Evolutionary conservation across 139 green algal genomes (phyloP), one percentile per base, ranked within the genome.

Genomic region (Closterium sp.): DNA sequence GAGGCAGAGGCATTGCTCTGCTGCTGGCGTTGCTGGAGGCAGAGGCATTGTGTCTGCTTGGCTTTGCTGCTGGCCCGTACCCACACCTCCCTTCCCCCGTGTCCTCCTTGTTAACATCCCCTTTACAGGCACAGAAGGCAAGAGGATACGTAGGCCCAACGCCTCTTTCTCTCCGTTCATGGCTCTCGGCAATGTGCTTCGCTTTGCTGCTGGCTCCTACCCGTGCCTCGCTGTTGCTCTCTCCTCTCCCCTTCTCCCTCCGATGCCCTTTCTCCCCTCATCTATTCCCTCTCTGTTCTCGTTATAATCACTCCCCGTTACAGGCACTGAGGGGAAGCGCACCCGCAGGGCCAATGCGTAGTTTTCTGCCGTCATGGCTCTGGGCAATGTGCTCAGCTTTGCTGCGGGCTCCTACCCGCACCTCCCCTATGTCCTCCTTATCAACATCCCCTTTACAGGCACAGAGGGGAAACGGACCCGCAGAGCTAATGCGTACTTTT

Each of bases 171-270:
- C 81, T 0, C 4, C 32, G 31, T 94, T 88, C 25, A 94, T 94
- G 84, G 91, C 87, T 32, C 35, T 94, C 12, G 91, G 91, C 31
- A 92, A 93, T 36, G 83, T 94, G n/a, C 91, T 94, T 28, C 89
- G 91, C 23, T 85, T 33, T 85, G 81, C 81, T 34, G 81, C 81
- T 85, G 43, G 43, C 43, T 66, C 43, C 43, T 66, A 66, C 38
- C 38, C 38, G 9, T 10, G 19, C n/a, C 81, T 83, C 81, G 3
- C 81, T 25, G 9, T 33, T 9, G 4, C n/a, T 86, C 83, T 86
- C 64, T 83, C 64, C 64, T 83, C 64, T 83, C 64, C 16, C 64
- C 16, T 16, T 83, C 64, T 83, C 64, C 16, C 64, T 83, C 64
- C 64, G 12, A 28, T 16, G 10, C 64, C 64, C 64, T 83, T 16